Conservation (phyloP, 805 yeast species). For the Teunomyces panamensis region DNA sequence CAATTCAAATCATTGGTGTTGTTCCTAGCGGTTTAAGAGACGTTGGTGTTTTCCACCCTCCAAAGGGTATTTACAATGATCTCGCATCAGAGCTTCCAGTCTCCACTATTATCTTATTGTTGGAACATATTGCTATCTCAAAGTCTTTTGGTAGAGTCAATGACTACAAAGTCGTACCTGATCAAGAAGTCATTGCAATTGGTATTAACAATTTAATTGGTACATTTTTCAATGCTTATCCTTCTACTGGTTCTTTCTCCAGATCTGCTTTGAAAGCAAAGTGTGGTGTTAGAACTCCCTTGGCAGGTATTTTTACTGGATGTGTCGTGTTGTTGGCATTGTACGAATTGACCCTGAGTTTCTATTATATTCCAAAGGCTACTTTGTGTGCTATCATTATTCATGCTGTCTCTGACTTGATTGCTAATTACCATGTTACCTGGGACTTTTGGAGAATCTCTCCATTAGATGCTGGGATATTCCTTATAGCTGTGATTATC, state of each 20-base stretch:
- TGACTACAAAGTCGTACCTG: slow-evolving; percentile 86
- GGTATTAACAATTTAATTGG: slow-evolving; percentile 90
- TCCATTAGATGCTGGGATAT: slow-evolving; percentile 74
- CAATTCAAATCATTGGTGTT: slow-evolving; percentile 63
- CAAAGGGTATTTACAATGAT: slow-evolving; percentile 53
- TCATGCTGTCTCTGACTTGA: slow-evolving; percentile 86
- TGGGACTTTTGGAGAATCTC: slow-evolving; percentile 67
- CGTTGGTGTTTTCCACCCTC: slow-evolving; percentile 69
- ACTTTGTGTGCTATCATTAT: slow-evolving; percentile 83
- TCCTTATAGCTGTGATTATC: slow-evolving; percentile 67
- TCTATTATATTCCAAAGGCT: slow-evolving; percentile 88
- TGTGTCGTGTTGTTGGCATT: slow-evolving; percentile 83
- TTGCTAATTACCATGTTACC: slow-evolving; percentile 66
- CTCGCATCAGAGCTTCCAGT: slow-evolving; percentile 83
- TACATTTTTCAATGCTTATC: slow-evolving; percentile 89
- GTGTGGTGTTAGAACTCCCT: slow-evolving; percentile 92
- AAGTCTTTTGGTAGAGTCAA: slow-evolving; percentile 91
- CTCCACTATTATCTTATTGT: slow-evolving; percentile 72
- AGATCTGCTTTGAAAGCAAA: slow-evolving; percentile 92
- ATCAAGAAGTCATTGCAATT: slow-evolving; percentile 91
- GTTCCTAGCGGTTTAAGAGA: slow-evolving; percentile 83
- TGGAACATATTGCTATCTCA: slow-evolving; percentile 91
- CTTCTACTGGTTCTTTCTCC: slow-evolving; percentile 94
- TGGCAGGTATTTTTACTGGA: slow-evolving; percentile 90
- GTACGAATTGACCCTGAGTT: slow-evolving; percentile 78